These are phyloP conservation scores for Coffea canephora DNA, from an alignment of 257 asterid species.

Conservation along the genomic window DNA sequence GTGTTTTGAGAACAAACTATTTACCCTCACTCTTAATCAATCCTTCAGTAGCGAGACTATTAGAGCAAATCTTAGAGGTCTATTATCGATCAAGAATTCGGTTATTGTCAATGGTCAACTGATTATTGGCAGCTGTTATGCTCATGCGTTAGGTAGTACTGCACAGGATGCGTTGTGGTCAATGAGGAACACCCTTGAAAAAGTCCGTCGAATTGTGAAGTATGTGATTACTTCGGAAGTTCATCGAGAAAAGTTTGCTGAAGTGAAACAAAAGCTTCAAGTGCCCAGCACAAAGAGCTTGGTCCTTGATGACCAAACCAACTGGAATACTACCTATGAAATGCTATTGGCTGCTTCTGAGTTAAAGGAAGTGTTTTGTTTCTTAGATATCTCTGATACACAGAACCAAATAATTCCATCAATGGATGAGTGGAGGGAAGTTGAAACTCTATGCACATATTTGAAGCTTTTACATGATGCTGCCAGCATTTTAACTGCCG, in stretches of 20 bases:
- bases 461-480: constrained; percentile 70
- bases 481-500: constrained; percentile 49
- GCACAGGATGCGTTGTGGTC: constrained; percentile 56
- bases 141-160: constrained; percentile 52
- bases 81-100: constrained; percentile 45
- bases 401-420: constrained; percentile 47
- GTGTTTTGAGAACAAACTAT: constrained; percentile 52
- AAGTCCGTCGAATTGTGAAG: constrained; percentile 72
- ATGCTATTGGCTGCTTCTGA: constrained; percentile 86
- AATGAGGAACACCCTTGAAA: constrained; percentile 43
- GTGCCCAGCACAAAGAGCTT: constrained; percentile 70
- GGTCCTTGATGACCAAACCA: constrained; percentile 49
- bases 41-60: constrained; percentile 32
- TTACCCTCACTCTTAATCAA: constrained; percentile 52
- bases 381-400: constrained; percentile 63
- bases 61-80: constrained; percentile 48
- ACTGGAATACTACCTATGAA: constrained; percentile 80
- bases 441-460: constrained; percentile 51
- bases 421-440: constrained; percentile 72
- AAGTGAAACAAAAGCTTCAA: constrained; percentile 69
- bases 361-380: constrained; percentile 65
- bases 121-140: constrained; percentile 59
- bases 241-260: constrained; percentile 50
- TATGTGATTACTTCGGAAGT: constrained; percentile 49
- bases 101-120: constrained; percentile 66